phyloP scores from a whole-genome alignment of 2,329 filamentous ascomycete genomes.

The Trichoderma koningii region DNA sequence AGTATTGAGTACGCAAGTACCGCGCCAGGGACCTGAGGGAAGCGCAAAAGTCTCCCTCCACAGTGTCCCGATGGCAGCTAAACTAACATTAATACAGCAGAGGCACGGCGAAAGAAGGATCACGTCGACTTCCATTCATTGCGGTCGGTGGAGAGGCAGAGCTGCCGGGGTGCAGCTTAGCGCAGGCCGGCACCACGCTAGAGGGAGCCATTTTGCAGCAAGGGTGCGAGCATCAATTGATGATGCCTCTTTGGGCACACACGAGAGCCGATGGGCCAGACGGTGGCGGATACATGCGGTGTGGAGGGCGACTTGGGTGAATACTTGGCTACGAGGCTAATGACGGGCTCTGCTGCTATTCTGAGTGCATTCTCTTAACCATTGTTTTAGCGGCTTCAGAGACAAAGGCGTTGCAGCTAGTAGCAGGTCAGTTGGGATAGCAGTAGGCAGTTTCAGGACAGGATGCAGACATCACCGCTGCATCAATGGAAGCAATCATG shows the following conservation, averaged over 20 bases:
- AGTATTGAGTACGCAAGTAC: slow-evolving; percentile 23
- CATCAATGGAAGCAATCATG: neutral
- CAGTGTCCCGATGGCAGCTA: slow-evolving; percentile 20
- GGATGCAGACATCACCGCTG: neutral
- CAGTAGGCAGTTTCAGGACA: neutral
- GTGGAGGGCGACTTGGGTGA: neutral
- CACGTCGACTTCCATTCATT: slow-evolving; percentile 1
- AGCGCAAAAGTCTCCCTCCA: slow-evolving; percentile 22
- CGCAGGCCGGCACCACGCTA: slow-evolving; percentile 19
- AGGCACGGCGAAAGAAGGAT: neutral
- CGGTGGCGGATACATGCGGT: slow-evolving; percentile 17
- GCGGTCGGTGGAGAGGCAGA: slow-evolving; percentile 25
- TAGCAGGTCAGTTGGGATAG: neutral
- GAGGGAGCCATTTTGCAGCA: neutral
- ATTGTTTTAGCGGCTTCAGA: too few species aligned
- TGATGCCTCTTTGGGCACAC: slow-evolving; percentile 12
- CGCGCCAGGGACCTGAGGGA: slow-evolving; percentile 20
- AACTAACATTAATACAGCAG: too few species aligned
- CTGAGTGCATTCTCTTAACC: too few species aligned
- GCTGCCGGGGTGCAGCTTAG: slow-evolving; percentile 23
- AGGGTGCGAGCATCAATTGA: slow-evolving; percentile 9
- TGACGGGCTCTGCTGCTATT: too few species aligned
- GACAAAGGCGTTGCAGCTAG: too few species aligned
- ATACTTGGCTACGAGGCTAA: too few species aligned
- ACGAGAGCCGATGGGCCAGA: too few species aligned